Percentiles rank a stretch among this genome's conserved stretches.
phyloP scores from a whole-genome alignment of 306 rosid genomes.

The Gillenia trifoliata region DNA sequence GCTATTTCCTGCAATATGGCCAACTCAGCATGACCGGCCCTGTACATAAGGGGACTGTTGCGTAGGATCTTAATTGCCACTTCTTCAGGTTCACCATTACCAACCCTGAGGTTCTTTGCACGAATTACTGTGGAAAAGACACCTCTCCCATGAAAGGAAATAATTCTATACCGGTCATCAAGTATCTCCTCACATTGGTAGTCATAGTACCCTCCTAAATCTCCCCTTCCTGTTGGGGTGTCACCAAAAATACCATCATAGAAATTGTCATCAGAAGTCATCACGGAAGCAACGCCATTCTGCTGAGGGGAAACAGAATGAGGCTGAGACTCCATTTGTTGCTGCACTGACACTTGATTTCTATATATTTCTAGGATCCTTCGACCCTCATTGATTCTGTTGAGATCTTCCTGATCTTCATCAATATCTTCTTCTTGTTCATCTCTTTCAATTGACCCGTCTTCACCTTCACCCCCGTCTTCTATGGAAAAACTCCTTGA shows the following conservation, averaged over 20 bases:
- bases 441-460: too few species aligned
- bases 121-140: conserved; percentile 96
- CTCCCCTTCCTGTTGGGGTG: conserved; percentile 97
- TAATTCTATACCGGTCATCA: conserved; percentile 88
- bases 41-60: conserved; percentile 92
- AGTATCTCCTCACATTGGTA: conserved; percentile 87
- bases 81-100: conserved; percentile 85
- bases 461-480: not conserved
- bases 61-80: conserved; percentile 95
- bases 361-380: too few species aligned
- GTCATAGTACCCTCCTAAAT: conserved; percentile 96
- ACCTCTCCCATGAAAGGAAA: conserved; percentile 93
- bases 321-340: conserved; percentile 13
- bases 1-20: conserved; percentile 87
- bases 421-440: conserved; percentile 30
- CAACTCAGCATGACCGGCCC: conserved; percentile 94
- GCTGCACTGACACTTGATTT: too few species aligned
- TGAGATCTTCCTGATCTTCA: not conserved
- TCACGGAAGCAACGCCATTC: conserved; percentile 47
- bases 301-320: conserved; percentile 58
- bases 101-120: conserved; percentile 67
- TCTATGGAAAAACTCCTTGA: conserved; percentile 23
- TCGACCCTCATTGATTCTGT: too few species aligned
- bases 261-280: conserved; percentile 26
- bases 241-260: conserved; percentile 94